phyloP scores from a whole-genome alignment of 2,329 filamentous ascomycete species.

The Alternaria brassicae region DNA sequence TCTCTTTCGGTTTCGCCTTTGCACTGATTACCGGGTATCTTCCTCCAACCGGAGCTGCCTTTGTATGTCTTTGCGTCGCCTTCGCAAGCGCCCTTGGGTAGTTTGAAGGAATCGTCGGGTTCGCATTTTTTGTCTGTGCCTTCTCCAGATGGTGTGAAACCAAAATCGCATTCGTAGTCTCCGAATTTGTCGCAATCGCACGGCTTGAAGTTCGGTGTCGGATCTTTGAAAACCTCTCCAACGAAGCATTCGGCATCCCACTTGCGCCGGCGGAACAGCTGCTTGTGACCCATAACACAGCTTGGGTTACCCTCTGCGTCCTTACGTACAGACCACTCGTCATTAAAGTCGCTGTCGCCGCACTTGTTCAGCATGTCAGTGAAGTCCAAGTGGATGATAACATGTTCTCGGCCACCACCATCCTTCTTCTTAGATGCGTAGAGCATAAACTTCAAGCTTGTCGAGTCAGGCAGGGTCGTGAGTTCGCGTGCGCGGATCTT shows the following conservation, averaged over 20 bases:
- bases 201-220: constrained; percentile 70
- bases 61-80: constrained; percentile 75
- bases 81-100: constrained; percentile 78
- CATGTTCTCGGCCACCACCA: constrained; percentile 62
- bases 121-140: constrained; percentile 71
- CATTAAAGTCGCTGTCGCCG: constrained; percentile 77
- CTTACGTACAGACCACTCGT: constrained; percentile 79
- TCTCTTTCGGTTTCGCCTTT: constrained; percentile 53
- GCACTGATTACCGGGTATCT: constrained; percentile 74
- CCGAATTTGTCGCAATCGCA: constrained; percentile 78
- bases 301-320: constrained; percentile 81
- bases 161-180: constrained; percentile 97
- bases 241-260: constrained; percentile 89
- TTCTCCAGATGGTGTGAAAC: constrained; percentile 67
- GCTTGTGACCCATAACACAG: constrained; percentile 95
- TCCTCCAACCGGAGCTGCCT: constrained; percentile 87
- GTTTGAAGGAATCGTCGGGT: constrained; percentile 65
- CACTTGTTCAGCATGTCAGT: constrained; percentile 80
- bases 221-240: constrained; percentile 82
- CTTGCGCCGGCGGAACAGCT: constrained; percentile 85
- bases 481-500: constrained; percentile 76
- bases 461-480: constrained; percentile 91
- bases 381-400: constrained; percentile 83
- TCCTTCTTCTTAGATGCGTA: constrained; percentile 61
- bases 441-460: constrained; percentile 87